Evolutionary conservation across 768 basidiomycete genomes (phyloP).

Genomic region (Podaxis sp.): DNA sequence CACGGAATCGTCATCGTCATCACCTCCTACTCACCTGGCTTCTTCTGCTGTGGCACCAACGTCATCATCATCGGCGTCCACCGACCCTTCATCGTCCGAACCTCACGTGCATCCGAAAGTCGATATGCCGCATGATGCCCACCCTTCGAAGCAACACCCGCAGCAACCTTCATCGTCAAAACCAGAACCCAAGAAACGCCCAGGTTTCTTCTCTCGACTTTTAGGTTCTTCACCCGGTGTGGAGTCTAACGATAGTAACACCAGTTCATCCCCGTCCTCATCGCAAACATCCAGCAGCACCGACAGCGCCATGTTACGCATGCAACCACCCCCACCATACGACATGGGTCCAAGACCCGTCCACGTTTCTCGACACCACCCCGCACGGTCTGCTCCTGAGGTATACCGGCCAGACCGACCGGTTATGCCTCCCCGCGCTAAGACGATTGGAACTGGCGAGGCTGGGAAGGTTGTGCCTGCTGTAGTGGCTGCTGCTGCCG

Average conservation of each 20-base stretch:
- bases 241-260: not conserved
- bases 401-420: slow-evolving; percentile 20
- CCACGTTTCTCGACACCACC: not conserved
- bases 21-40: slow-evolving; percentile 18
- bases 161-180: slow-evolving; percentile 11
- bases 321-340: not conserved
- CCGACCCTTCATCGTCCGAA: not conserved
- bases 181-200: slow-evolving; percentile 16
- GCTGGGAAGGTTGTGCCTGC: slow-evolving; percentile 9
- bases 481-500: slow-evolving; percentile 12
- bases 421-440: slow-evolving; percentile 22
- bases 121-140: slow-evolving; percentile 14
- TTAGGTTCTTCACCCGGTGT: slow-evolving; percentile 3
- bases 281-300: not conserved
- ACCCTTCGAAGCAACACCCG: slow-evolving; percentile 5
- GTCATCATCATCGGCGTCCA: slow-evolving; percentile 2
- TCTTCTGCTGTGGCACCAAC: not conserved
- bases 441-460: slow-evolving; percentile 23
- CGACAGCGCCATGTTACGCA: not conserved
- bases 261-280: not conserved
- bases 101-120: slow-evolving; percentile 14
- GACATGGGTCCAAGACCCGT: not conserved
- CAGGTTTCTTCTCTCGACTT: slow-evolving; percentile 15
- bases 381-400: slow-evolving; percentile 4
- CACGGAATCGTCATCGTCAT: slow-evolving; percentile 19